Evolutionary conservation across 495 filamentous ascomycete genomes (phyloP), one percentile per base, ranked within the genome.

Genomic region (Astrocystis sublimbata): DNA sequence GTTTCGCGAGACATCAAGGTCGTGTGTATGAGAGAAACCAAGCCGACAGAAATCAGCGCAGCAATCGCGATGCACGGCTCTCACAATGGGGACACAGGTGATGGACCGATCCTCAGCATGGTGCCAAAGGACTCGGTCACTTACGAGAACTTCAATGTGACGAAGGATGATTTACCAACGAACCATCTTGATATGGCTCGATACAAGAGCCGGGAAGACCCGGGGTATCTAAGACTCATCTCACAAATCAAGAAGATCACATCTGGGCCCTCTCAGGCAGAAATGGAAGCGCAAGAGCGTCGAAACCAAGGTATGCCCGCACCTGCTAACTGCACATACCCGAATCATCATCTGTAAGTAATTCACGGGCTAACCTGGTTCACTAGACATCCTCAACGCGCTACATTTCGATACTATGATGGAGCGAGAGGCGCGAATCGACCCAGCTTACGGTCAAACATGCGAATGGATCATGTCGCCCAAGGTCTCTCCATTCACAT

Each of bases 1-100:
- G 47, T 73, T 5, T 69, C 71, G 17, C 65, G 69, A 67, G 71
- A 73, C 41, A 73, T 71, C 28, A 63, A 63, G 50, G 65, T 73
- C 2, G 63, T 73, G 38, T 73, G 71, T 33, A 55, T 71, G 24
- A 63, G 69, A 36, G 71, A 73, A 28, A 70, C 64, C 38, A 12
- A 65, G 13, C 71, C 68, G 2, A 69, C 68, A 35, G 70, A 67
- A 24, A 65, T 70, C 26, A 23, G 51, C 4, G 63, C 62, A 13
- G 70, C 70, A 12, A 50, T 63, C 46, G 70, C 61, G 8, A 58
- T 53, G 10, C 63, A 52, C 17, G 64, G 66, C 40, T 43, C 52
- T 15, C 64, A 64, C 50, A 67, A 65, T n/a, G 50, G 67, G 43
- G 70, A 72, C 28, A 21, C 68, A 24, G 65, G 67, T 17, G 66